Evolutionary conservation across 179 eudicot species (phyloP).

Genomic region (Beta macrorhiza): DNA sequence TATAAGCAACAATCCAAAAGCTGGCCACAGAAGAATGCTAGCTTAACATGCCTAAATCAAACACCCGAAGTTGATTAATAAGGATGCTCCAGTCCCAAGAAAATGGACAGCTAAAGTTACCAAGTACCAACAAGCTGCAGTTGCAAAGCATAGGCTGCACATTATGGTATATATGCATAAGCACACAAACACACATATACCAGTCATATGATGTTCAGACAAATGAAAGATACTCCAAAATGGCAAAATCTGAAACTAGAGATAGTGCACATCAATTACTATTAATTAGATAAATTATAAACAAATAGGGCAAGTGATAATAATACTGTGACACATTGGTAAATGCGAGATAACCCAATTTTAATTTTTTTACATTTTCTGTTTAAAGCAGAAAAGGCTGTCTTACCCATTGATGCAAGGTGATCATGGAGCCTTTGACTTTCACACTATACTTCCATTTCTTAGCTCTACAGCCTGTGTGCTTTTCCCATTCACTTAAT

Average conservation of each 20-base stretch:
- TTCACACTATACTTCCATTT: constrained; percentile 92
- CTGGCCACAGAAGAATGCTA: not conserved
- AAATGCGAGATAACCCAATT: not conserved
- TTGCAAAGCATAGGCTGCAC: not conserved
- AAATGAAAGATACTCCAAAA: not conserved
- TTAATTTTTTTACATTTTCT: not conserved
- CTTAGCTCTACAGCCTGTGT: constrained; percentile 88
- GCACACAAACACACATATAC: not conserved
- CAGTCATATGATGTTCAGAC: not conserved
- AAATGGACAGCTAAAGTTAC: not conserved
- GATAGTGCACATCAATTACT: too few species aligned
- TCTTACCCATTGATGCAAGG: constrained; percentile 84
- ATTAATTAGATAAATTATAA: not conserved
- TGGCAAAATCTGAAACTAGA: too few species aligned
- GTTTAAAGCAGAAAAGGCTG: constrained; percentile 17
- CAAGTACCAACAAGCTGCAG: not conserved
- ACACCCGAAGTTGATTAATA: constrained; percentile 1
- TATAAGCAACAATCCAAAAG: not conserved
- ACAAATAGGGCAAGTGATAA: not conserved
- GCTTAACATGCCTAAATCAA: not conserved
- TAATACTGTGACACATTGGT: constrained; percentile 2
- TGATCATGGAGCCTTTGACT: constrained; percentile 62
- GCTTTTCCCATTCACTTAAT: constrained; percentile 86
- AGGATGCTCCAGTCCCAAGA: not conserved
- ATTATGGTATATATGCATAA: not conserved